Conservation (phyloP, 768 basidiomycete genomes). For the Boletus sp. region DNA sequence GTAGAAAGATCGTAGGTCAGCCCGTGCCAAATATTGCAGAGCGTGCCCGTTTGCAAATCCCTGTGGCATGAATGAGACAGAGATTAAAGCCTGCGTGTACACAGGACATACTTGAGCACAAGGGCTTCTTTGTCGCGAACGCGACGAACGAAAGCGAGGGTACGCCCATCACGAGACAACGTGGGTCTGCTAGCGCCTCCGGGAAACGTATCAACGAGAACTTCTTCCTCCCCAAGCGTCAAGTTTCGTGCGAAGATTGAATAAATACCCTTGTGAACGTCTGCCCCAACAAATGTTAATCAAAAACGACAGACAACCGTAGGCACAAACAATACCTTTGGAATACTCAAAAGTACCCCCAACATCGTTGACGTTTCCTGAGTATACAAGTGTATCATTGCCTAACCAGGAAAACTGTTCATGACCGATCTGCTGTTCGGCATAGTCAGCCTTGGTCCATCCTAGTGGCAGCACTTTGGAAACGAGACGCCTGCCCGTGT, state of each 20-base stretch:
- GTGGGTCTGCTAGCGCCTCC: constrained; percentile 77
- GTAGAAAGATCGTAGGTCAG: constrained; percentile 63
- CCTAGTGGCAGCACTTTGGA: constrained; percentile 58
- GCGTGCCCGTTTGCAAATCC: constrained; percentile 64
- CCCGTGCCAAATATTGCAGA: constrained; percentile 65
- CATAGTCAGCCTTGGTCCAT: constrained; percentile 59
- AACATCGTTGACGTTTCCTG: constrained; percentile 60
- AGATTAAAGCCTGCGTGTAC: background rate
- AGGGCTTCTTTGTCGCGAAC: constrained; percentile 72
- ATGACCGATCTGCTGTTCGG: constrained; percentile 69
- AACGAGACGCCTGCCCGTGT: constrained; percentile 52
- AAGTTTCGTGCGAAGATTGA: constrained; percentile 67
- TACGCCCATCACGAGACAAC: constrained; percentile 63
- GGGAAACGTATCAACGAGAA: constrained; percentile 54
- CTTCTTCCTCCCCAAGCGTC: constrained; percentile 50
- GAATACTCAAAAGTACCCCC: constrained; percentile 52
- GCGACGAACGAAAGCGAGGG: constrained; percentile 72
- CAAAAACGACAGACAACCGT: background rate
- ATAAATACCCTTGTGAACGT: constrained; percentile 69
- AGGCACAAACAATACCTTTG: constrained; percentile 48
- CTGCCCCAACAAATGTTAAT: constrained; percentile 32
- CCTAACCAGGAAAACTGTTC: constrained; percentile 68
- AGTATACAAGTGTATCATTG: constrained; percentile 57
- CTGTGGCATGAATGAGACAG: constrained; percentile 33
- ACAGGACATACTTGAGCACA: constrained; percentile 57